These are phyloP conservation scores for Globisporangium splendens DNA, from an alignment of 352 stramenopile species.

Conservation along the genomic window DNA sequence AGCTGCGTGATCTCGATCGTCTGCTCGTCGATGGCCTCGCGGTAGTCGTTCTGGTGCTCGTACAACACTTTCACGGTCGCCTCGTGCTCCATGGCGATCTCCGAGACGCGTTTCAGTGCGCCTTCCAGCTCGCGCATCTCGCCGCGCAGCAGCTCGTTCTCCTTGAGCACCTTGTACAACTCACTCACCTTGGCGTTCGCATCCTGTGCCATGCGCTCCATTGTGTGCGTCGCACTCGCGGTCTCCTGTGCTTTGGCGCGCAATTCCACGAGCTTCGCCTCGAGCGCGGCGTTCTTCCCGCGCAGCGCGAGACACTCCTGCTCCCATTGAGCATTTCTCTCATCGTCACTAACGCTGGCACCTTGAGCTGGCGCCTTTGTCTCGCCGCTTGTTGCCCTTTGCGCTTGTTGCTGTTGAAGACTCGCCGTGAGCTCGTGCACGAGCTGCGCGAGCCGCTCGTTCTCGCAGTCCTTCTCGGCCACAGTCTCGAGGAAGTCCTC, in stretches of 20 bases:
- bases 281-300: constrained; percentile 33
- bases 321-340: neutral
- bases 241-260: constrained; percentile 17
- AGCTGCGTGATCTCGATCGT: constrained; percentile 63
- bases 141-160: constrained; percentile 61
- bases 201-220: constrained; percentile 33
- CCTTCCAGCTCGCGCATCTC: constrained; percentile 35
- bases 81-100: constrained; percentile 43
- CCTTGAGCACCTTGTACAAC: constrained; percentile 58
- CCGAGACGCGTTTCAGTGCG: constrained; percentile 28
- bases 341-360: neutral
- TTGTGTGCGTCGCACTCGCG: constrained; percentile 29
- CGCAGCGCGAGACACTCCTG: constrained; percentile 19
- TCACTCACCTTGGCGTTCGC: constrained; percentile 50
- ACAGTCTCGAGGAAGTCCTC: no score
- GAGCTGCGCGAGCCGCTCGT: constrained; percentile 17
- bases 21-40: constrained; percentile 57
- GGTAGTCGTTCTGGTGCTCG: constrained; percentile 48
- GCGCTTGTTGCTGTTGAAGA: neutral
- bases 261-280: constrained; percentile 32
- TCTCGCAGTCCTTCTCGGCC: constrained; percentile 25
- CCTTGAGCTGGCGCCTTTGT: neutral
- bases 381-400: neutral
- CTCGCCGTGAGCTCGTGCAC: constrained; percentile 6
- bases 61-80: constrained; percentile 37